Percentiles rank a stretch among this genome's conserved stretches.
Evolutionary conservation across 1,284 basidiomycete species (phyloP).

Genomic region (Ceratobasidium sp.): DNA sequence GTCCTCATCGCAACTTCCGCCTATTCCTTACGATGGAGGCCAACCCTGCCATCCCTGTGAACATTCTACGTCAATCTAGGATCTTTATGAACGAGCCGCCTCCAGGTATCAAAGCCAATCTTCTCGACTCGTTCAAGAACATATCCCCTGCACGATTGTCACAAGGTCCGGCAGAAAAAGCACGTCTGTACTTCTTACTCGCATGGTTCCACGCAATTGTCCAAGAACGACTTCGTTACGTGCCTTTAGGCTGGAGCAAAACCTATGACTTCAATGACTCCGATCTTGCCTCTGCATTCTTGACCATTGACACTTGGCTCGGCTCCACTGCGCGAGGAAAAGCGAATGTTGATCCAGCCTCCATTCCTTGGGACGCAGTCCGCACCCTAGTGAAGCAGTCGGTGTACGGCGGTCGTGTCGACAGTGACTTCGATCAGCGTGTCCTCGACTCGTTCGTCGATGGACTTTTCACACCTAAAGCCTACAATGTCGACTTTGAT

Average conservation of each 20-base stretch:
- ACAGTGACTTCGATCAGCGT: slow-evolving; percentile 93
- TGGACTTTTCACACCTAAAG: slow-evolving; percentile 83
- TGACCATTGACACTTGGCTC: slow-evolving; percentile 93
- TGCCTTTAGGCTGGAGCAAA: slow-evolving; percentile 95
- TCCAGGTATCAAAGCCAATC: slow-evolving; percentile 94
- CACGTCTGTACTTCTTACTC: slow-evolving; percentile 92
- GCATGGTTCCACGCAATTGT: slow-evolving; percentile 98
- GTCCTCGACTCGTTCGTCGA: slow-evolving; percentile 94
- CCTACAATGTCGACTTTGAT: slow-evolving; percentile 93
- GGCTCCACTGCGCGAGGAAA: slow-evolving; percentile 83
- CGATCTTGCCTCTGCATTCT: slow-evolving; percentile 92
- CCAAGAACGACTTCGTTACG: slow-evolving; percentile 94
- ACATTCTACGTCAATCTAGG: slow-evolving; percentile 93
- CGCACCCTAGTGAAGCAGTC: slow-evolving; percentile 93
- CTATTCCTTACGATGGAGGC: slow-evolving; percentile 98
- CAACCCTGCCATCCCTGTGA: slow-evolving; percentile 92
- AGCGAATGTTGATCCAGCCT: slow-evolving; percentile 89
- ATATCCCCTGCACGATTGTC: slow-evolving; percentile 78
- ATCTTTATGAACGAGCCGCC: slow-evolving; percentile 98
- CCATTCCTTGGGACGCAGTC: slow-evolving; percentile 94
- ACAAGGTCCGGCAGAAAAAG: slow-evolving; percentile 91
- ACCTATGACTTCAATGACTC: slow-evolving; percentile 98
- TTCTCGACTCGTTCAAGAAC: slow-evolving; percentile 88
- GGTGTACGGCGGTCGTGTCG: slow-evolving; percentile 93
- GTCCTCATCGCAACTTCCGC: slow-evolving; percentile 90